Evolutionary conservation across 1,284 basidiomycete species (phyloP).

Genomic region (Puccinia triticina): DNA sequence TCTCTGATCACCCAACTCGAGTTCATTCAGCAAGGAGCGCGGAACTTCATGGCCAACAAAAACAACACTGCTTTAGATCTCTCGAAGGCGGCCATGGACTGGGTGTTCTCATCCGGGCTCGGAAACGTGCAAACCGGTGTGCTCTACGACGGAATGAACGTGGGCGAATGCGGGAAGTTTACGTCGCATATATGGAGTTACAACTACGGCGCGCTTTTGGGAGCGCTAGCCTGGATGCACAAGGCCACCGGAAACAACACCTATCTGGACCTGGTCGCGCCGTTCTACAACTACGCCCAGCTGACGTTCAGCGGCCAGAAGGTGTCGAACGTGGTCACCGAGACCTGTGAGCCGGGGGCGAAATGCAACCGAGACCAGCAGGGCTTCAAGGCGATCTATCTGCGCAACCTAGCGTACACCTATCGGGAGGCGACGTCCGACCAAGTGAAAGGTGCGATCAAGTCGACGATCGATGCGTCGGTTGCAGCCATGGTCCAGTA

Average conservation of each 20-base stretch:
- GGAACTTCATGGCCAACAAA: constrained; percentile 30
- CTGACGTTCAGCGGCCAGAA: constrained; percentile 20
- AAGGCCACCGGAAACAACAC: constrained; percentile 39
- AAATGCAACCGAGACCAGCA: constrained; percentile 51
- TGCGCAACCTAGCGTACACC: constrained; percentile 45
- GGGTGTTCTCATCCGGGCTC: constrained; percentile 48
- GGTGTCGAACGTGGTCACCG: constrained; percentile 36
- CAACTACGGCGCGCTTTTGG: constrained; percentile 43
- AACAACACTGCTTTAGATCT: constrained; percentile 44
- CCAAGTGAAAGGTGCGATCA: constrained; percentile 7
- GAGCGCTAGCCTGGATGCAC: constrained; percentile 40
- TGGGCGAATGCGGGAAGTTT: constrained; percentile 38
- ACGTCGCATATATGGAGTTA: constrained; percentile 50
- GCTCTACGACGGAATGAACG: constrained; percentile 46
- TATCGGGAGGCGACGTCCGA: constrained; percentile 21
- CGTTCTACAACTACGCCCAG: constrained; percentile 20
- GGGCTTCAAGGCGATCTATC: constrained; percentile 49
- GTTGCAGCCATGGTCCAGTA: constrained; percentile 36
- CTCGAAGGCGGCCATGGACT: constrained; percentile 41
- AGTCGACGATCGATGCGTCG: constrained; percentile 31
- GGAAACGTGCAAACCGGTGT: constrained; percentile 40
- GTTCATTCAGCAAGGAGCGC: constrained; percentile 43
- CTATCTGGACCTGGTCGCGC: constrained; percentile 29
- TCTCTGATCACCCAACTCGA: constrained; percentile 50
- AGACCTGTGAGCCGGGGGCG: constrained; percentile 34